Conservation (phyloP, 1,139 yeast genomes). For the Candida sanyaensis region DNA sequence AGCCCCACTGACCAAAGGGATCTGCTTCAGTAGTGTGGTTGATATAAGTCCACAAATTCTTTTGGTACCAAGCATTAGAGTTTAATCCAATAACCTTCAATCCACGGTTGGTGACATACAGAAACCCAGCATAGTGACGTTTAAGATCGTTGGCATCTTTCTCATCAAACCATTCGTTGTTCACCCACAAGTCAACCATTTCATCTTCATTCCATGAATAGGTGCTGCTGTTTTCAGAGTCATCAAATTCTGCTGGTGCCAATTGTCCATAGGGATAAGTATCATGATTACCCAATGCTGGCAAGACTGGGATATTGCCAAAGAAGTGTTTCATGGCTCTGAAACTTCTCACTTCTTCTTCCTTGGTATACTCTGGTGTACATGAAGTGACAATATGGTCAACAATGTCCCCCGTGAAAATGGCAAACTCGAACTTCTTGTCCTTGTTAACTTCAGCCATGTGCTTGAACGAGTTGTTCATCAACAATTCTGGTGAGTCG, state of each 20-base stretch:
- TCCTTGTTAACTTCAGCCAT: conserved; percentile 36
- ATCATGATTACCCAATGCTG: background rate
- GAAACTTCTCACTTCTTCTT: background rate
- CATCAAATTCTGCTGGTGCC: background rate
- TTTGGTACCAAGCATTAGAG: conserved; percentile 65
- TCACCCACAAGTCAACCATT: conserved; percentile 59
- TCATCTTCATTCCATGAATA: conserved; percentile 61
- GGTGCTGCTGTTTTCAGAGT: conserved; percentile 37
- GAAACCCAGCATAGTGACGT: conserved; percentile 62
- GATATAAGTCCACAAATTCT: conserved; percentile 65
- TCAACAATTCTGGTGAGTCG: conserved; percentile 62
- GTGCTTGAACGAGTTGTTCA: conserved; percentile 55
- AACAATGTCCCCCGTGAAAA: conserved; percentile 72
- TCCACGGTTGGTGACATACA: conserved; percentile 57
- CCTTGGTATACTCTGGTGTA: background rate
- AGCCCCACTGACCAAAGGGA: conserved; percentile 63
- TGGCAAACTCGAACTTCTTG: conserved; percentile 53
- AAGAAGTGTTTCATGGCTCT: background rate
- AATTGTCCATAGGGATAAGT: background rate
- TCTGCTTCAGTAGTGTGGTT: conserved; percentile 56
- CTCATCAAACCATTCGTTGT: conserved; percentile 38
- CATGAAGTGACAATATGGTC: conserved; percentile 39
- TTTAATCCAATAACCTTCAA: conserved; percentile 65
- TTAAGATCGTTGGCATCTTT: conserved; percentile 20
- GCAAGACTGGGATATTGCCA: background rate